Evolutionary conservation across 257 asterid genomes (phyloP).

Genomic region (Ilex asprella): DNA sequence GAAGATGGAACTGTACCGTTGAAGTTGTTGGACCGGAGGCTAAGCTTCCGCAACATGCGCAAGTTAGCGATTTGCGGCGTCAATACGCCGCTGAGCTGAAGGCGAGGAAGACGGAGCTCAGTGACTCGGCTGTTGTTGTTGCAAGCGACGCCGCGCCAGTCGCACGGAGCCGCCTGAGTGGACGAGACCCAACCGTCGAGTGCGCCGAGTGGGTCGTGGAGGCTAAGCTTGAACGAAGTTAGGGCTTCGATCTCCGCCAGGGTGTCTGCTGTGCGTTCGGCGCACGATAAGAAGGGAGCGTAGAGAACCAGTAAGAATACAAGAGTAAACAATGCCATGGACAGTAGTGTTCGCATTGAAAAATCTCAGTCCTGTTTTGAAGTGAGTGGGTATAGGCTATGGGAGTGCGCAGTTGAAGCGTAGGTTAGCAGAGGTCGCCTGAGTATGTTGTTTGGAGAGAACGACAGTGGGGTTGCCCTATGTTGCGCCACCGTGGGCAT

Average conservation of each 20-base stretch:
- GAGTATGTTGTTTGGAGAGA: not conserved
- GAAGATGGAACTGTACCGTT: slow-evolving; percentile 53
- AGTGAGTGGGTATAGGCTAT: not conserved
- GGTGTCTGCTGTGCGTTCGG: slow-evolving; percentile 20
- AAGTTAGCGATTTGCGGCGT: slow-evolving; percentile 35
- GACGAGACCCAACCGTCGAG: slow-evolving; percentile 46
- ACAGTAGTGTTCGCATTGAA: not conserved
- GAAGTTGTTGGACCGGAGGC: slow-evolving; percentile 49
- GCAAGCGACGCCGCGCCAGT: slow-evolving; percentile 68
- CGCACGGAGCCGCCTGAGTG: slow-evolving; percentile 60
- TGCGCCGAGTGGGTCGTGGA: slow-evolving; percentile 49
- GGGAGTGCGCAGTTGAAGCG: slow-evolving; percentile 1
- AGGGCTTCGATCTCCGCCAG: slow-evolving; percentile 47
- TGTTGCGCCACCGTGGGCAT: slow-evolving; percentile 17
- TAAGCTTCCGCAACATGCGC: slow-evolving; percentile 56
- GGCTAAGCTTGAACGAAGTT: slow-evolving; percentile 32
- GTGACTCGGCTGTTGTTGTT: slow-evolving; percentile 23
- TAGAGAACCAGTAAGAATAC: slow-evolving; percentile 18
- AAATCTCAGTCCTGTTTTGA: not conserved
- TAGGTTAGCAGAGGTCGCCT: slow-evolving; percentile 8
- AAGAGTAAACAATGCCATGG: slow-evolving; percentile 15
- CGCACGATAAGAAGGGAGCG: slow-evolving; percentile 10
- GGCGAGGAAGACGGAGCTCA: slow-evolving; percentile 53
- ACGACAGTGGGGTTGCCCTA: slow-evolving; percentile 13
- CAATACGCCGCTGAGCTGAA: slow-evolving; percentile 45